A percentile compares a stretch with the other conserved stretches of the same genome.
These are phyloP conservation scores for Talaromyces sp. DNA, from an alignment of 2,329 filamentous ascomycete species.

Conservation along the genomic window DNA sequence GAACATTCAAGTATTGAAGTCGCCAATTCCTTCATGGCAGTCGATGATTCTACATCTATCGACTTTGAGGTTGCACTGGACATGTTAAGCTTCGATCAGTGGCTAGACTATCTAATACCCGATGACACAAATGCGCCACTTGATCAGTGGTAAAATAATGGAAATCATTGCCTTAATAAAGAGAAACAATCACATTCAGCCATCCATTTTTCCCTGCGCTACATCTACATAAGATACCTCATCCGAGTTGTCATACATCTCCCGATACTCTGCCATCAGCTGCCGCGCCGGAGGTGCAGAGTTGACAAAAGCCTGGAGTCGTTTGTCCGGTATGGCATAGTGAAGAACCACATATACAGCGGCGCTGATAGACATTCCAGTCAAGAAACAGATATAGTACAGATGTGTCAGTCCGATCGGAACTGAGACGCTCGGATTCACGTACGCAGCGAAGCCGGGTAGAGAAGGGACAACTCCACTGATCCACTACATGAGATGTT, in stretches of 20 bases:
- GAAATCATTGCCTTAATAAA: neutral
- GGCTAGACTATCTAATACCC: conserved; percentile 8
- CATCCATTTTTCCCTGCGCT: neutral
- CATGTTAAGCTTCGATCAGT: conserved; percentile 11
- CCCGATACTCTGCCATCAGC: conserved; percentile 5
- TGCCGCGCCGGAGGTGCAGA: conserved; percentile 6
- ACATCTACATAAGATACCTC: conserved; percentile 4
- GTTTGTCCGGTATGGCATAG: conserved; percentile 5
- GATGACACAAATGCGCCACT: neutral
- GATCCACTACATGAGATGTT: conserved; percentile 35
- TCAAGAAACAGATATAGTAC: conserved; percentile 24
- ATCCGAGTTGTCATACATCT: conserved; percentile 5
- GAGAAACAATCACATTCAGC: neutral
- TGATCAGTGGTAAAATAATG: neutral
- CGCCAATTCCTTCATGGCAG: neutral
- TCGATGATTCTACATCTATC: conserved; percentile 1
- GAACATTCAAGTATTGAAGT: neutral
- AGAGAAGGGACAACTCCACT: conserved; percentile 38
- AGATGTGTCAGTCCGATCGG: conserved; percentile 32
- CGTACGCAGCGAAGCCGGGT: conserved; percentile 42
- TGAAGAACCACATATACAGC: conserved; percentile 19
- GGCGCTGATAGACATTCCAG: conserved; percentile 18
- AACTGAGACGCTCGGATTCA: conserved; percentile 32
- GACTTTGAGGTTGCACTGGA: conserved; percentile 13
- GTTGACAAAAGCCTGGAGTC: neutral